Conservation (phyloP, 78 protist species). For the Dictyostelium brefeldianum region DNA sequence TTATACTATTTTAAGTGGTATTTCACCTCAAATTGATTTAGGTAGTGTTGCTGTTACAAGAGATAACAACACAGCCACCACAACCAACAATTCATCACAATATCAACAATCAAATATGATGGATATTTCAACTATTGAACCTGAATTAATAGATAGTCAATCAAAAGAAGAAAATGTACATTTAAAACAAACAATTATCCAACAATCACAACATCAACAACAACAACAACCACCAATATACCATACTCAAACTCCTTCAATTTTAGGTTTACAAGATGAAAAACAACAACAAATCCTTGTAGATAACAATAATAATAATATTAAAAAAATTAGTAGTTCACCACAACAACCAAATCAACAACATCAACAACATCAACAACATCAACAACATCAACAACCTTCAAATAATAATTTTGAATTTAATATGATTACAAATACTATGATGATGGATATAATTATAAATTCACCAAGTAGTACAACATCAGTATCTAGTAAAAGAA, state of each 20-base stretch:
- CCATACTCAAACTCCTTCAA: too few species aligned
- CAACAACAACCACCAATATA: neutral
- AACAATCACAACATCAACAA: neutral
- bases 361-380: neutral
- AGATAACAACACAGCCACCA: neutral
- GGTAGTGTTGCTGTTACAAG: neutral
- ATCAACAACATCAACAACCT: neutral
- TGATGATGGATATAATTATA: conserved; percentile 12
- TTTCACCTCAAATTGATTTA: neutral
- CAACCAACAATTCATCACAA: neutral
- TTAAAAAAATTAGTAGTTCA: too few species aligned
- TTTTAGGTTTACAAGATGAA: neutral
- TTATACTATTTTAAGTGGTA: neutral
- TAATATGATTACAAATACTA: neutral
- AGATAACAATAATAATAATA: neutral
- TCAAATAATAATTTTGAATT: conserved; percentile 2
- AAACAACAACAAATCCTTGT: neutral
- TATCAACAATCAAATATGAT: neutral
- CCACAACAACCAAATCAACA: neutral
- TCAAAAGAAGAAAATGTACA: too few species aligned
- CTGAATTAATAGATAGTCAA: too few species aligned
- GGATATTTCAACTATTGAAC: too few species aligned
- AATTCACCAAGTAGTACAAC: conserved; percentile 49
- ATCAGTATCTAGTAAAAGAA: neutral
- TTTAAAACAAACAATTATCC: too few species aligned